These are phyloP conservation scores for Hirsutella minnesotensis DNA, from an alignment of 2,329 filamentous ascomycete species.

Conservation along the genomic window DNA sequence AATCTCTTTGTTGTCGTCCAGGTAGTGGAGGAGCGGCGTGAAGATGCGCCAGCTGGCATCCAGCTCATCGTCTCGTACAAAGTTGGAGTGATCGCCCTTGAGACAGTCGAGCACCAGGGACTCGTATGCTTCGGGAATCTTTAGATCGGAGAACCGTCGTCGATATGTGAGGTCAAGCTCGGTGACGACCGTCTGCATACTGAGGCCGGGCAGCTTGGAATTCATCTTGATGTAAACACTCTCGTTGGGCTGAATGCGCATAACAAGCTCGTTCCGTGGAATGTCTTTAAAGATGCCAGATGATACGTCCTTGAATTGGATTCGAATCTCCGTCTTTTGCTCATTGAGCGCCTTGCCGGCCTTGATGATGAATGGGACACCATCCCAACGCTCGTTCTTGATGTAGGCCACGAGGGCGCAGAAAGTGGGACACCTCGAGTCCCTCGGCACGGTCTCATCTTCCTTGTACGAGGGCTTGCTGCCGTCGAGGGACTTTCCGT, in stretches of 20 bases:
- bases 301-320: conserved; percentile 99
- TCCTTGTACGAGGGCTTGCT: conserved; percentile 97
- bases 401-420: conserved; percentile 95
- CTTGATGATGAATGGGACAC: conserved; percentile 98
- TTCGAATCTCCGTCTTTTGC: conserved; percentile 98
- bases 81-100: conserved; percentile 99
- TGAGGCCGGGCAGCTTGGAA: conserved; percentile 94
- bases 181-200: conserved; percentile 98
- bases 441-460: conserved; percentile 94
- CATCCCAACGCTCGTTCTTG: conserved; percentile 99
- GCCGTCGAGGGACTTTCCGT: conserved; percentile 90
- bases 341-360: conserved; percentile 97
- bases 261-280: conserved; percentile 96
- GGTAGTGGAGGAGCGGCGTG: conserved; percentile 91
- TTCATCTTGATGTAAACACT: conserved; percentile 99
- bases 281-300: conserved; percentile 99
- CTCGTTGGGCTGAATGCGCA: conserved; percentile 98
- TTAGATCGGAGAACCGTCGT: conserved; percentile 95
- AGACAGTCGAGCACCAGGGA: conserved; percentile 93
- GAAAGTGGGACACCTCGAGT: conserved; percentile 95
- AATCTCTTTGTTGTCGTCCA: conserved; percentile 98
- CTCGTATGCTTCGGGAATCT: conserved; percentile 98
- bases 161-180: conserved; percentile 98
- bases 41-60: conserved; percentile 99
- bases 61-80: conserved; percentile 91